phyloP scores from a whole-genome alignment of 345 rosid genomes.

The Cardamine resedifolia region DNA sequence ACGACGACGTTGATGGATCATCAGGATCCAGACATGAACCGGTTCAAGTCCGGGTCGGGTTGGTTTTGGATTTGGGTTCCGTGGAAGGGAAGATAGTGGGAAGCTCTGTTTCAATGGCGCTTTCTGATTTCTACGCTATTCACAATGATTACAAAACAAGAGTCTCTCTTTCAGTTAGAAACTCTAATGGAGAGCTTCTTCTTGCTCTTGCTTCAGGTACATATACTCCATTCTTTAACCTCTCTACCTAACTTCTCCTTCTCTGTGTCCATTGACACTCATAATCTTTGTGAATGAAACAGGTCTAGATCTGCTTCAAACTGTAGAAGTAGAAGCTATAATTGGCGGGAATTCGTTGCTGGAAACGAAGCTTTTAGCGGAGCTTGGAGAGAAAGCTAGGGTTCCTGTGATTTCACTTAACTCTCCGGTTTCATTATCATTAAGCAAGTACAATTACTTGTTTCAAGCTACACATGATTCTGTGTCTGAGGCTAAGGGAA shows the following conservation, averaged over 20 bases:
- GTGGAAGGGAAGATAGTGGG: constrained; percentile 27
- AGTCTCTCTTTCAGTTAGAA: constrained; percentile 13
- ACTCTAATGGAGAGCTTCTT: constrained; percentile 36
- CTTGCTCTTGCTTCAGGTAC: constrained; percentile 33
- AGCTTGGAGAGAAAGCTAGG: constrained; percentile 37
- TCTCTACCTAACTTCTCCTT: background rate
- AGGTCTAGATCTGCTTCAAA: constrained; percentile 32
- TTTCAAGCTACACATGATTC: constrained; percentile 34
- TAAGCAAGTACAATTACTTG: constrained; percentile 19
- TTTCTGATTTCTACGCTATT: constrained; percentile 29
- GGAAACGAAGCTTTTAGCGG: no score
- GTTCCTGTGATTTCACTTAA: constrained; percentile 38
- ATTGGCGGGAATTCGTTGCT: constrained; percentile 24
- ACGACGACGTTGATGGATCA: constrained; percentile 5
- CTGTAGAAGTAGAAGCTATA: constrained; percentile 8
- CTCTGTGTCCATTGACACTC: background rate
- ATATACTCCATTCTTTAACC: background rate
- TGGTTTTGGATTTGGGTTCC: constrained; percentile 36
- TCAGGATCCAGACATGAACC: background rate
- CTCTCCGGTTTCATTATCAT: background rate
- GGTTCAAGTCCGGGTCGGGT: constrained; percentile 19
- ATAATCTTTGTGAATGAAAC: background rate
- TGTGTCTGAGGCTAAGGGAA: constrained; percentile 28
- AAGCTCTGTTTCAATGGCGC: constrained; percentile 33
- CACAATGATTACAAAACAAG: constrained; percentile 10